Evolutionary conservation across 2,329 filamentous ascomycete genomes (phyloP).

Genomic region (Aspergillus alliaceus): DNA sequence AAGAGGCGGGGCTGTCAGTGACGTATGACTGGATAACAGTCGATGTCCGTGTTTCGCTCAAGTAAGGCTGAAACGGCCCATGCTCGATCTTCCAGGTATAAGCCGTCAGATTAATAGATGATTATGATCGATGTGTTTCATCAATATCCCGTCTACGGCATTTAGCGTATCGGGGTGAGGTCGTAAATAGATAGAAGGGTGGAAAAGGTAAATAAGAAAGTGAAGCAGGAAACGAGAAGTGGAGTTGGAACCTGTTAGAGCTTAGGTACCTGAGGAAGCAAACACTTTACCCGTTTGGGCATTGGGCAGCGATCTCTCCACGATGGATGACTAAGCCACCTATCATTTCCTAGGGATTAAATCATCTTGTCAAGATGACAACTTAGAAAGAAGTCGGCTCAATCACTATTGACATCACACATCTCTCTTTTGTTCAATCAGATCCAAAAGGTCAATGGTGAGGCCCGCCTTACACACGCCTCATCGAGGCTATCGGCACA

Average conservation of each 20-base stretch:
- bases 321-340: constrained; percentile 3
- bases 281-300: not conserved
- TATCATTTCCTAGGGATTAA: no score
- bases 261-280: not conserved
- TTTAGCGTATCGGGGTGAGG: no score
- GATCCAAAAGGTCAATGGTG: not conserved
- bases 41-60: not conserved
- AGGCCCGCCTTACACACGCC: not conserved
- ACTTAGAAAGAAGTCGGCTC: no score
- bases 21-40: not conserved
- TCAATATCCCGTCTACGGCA: not conserved
- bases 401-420: not conserved
- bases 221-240: not conserved
- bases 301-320: not conserved
- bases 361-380: no score
- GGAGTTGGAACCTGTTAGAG: not conserved
- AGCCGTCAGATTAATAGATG: not conserved
- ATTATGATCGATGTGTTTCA: not conserved
- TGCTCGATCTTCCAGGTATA: not conserved
- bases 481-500: not conserved
- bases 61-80: not conserved
- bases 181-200: no score
- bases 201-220: not conserved
- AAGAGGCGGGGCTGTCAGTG: constrained; percentile 6
- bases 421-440: not conserved